phyloP scores from a whole-genome alignment of 2,329 filamentous ascomycete genomes.

The Colletotrichum ledebouriae region DNA sequence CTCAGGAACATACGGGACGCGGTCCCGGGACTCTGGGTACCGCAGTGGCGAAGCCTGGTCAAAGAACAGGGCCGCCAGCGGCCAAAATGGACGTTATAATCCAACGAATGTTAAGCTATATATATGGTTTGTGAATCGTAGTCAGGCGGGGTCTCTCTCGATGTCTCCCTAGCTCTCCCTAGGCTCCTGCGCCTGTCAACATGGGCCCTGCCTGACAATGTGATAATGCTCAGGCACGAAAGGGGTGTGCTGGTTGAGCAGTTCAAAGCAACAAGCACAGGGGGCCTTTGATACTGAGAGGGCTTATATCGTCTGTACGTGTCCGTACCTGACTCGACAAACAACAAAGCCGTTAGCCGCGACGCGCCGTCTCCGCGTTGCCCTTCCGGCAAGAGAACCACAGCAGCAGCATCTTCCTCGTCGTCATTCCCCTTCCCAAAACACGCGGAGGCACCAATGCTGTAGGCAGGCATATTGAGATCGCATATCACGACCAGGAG shows the following conservation, averaged over 20 bases:
- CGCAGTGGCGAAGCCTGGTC: constrained; percentile 25
- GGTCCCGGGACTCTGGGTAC: too few relatives aligned
- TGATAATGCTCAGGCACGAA: constrained; percentile 13
- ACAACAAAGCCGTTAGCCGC: constrained; percentile 33
- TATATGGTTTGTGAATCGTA: not conserved
- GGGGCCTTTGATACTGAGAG: not conserved
- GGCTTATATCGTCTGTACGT: constrained; percentile 12
- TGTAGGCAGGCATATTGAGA: not conserved
- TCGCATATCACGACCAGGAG: not conserved
- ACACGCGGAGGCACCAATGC: not conserved
- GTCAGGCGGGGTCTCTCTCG: not conserved
- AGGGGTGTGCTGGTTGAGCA: constrained; percentile 1
- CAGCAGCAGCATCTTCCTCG: too few relatives aligned
- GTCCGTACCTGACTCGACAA: constrained; percentile 31
- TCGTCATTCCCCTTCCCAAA: too few relatives aligned
- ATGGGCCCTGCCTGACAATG: constrained; percentile 16
- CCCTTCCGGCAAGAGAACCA: not conserved
- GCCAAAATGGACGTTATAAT: not conserved
- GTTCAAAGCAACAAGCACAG: constrained; percentile 15
- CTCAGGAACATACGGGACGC: too few relatives aligned
- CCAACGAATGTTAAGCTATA: constrained; percentile 2
- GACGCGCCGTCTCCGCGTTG: constrained; percentile 27
- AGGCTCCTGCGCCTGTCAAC: too few relatives aligned
- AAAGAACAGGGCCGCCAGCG: not conserved
- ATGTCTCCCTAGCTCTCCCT: too few relatives aligned